These are phyloP conservation scores for Vicia villosa DNA, from an alignment of 306 rosid species.

Conservation along the genomic window DNA sequence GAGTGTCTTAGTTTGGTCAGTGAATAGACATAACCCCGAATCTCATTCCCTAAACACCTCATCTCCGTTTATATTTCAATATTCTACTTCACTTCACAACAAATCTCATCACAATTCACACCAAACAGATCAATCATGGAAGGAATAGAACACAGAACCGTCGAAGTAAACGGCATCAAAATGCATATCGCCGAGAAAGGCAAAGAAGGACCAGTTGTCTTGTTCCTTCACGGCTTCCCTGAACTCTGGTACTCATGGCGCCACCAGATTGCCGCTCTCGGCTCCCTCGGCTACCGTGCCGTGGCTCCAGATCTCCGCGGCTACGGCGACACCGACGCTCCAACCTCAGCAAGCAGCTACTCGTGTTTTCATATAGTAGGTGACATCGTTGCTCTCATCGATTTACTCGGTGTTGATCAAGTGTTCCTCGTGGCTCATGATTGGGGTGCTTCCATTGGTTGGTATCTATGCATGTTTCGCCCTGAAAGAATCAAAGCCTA, in stretches of 20 bases:
- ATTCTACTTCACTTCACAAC: too few relatives aligned
- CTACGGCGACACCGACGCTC: slow-evolving; percentile 45
- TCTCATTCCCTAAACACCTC: too few relatives aligned
- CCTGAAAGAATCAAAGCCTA: slow-evolving; percentile 38
- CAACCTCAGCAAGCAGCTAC: not conserved
- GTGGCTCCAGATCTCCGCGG: slow-evolving; percentile 48
- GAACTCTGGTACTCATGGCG: slow-evolving; percentile 55
- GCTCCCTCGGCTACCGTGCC: slow-evolving; percentile 40
- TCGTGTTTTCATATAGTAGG: slow-evolving; percentile 24
- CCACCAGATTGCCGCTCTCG: slow-evolving; percentile 42
- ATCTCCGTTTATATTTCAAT: too few relatives aligned
- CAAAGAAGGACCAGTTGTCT: slow-evolving; percentile 37
- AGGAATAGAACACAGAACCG: slow-evolving; percentile 36
- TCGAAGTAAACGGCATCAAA: slow-evolving; percentile 46
- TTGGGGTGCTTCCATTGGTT: slow-evolving; percentile 40
- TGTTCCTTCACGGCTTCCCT: slow-evolving; percentile 55
- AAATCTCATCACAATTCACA: too few relatives aligned
- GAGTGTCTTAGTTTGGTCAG: too few relatives aligned
- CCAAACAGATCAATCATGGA: not conserved
- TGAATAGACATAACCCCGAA: too few relatives aligned
- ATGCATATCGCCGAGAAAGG: slow-evolving; percentile 54
- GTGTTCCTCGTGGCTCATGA: slow-evolving; percentile 47
- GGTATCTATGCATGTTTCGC: slow-evolving; percentile 45
- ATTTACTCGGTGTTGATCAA: slow-evolving; percentile 16
- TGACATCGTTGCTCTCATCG: slow-evolving; percentile 29